A percentile compares a stretch with the other conserved stretches of the same genome.
These are phyloP conservation scores for Lunularia cruciata DNA, from an alignment of 225 moss, liverwort and hornwort species.

Conservation along the genomic window DNA sequence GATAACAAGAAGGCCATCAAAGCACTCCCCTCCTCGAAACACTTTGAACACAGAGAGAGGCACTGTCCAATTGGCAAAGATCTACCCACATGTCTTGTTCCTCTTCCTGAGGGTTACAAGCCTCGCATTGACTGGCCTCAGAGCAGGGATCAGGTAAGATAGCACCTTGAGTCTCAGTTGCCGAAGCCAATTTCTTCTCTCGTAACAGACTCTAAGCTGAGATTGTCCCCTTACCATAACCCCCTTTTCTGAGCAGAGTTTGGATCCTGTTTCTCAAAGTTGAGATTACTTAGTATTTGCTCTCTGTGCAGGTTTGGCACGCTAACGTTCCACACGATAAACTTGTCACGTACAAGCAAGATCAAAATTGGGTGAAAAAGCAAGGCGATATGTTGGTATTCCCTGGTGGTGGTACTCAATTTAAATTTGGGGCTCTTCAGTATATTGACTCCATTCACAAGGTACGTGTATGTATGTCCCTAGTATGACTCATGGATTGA, in stretches of 20 bases:
- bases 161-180: too few relatives aligned
- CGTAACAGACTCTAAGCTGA: too few relatives aligned
- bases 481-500: neutral
- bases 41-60: slow-evolving; percentile 75
- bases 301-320: slow-evolving; percentile 45
- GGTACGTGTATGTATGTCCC: neutral
- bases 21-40: slow-evolving; percentile 42
- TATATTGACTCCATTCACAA: slow-evolving; percentile 47
- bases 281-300: neutral
- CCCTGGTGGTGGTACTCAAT: slow-evolving; percentile 59
- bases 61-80: slow-evolving; percentile 67
- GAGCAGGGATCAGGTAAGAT: slow-evolving; percentile 55
- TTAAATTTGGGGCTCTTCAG: slow-evolving; percentile 50
- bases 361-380: slow-evolving; percentile 62
- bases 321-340: slow-evolving; percentile 53
- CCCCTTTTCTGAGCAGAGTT: too few relatives aligned
- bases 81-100: slow-evolving; percentile 67
- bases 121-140: slow-evolving; percentile 64
- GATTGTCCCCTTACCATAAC: too few relatives aligned
- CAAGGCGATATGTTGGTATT: slow-evolving; percentile 39
- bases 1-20: slow-evolving; percentile 59
- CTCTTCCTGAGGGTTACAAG: slow-evolving; percentile 69
- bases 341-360: slow-evolving; percentile 50
- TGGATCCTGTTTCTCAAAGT: neutral
- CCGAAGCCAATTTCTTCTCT: too few relatives aligned